phyloP scores from a whole-genome alignment of 768 basidiomycete genomes.

The Serendipita vermifera region DNA sequence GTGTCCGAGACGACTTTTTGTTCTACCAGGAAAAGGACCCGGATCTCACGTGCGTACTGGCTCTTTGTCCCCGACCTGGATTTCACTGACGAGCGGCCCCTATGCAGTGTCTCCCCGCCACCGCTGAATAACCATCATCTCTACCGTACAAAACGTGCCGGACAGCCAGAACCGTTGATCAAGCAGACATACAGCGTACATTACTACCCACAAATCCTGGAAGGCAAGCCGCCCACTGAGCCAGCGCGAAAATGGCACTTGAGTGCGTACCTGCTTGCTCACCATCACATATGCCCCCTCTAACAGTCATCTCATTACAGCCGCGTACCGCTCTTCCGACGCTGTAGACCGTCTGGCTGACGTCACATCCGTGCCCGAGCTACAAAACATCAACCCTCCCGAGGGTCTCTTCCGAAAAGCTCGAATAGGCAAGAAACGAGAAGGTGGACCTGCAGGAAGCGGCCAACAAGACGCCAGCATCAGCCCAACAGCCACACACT shows the following conservation, averaged over 20 bases:
- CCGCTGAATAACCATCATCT: background rate
- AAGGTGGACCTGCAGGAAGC: too few species aligned
- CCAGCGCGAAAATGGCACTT: slow-evolving; percentile 7
- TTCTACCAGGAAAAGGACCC: slow-evolving; percentile 69
- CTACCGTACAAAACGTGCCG: background rate
- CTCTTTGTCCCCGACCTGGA: background rate
- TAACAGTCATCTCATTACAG: background rate
- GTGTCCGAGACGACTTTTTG: slow-evolving; percentile 69
- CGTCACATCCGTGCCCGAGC: background rate
- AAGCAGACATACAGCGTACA: slow-evolving; percentile 8
- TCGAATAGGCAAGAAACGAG: background rate
- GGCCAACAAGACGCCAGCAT: too few species aligned
- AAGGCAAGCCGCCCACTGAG: slow-evolving; percentile 13
- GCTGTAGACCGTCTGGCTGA: slow-evolving; percentile 2
- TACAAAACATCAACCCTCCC: background rate
- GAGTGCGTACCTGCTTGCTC: background rate
- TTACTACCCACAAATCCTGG: slow-evolving; percentile 2
- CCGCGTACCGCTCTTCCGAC: background rate
- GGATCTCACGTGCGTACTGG: background rate
- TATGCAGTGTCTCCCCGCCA: background rate
- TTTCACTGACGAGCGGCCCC: too few species aligned
- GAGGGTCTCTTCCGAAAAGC: slow-evolving; percentile 5
- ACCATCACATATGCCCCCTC: background rate
- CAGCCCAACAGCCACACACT: too few species aligned
- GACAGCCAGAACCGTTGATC: slow-evolving; percentile 12